Percentiles rank a stretch among this genome's conserved stretches.
phyloP scores from a whole-genome alignment of 2,329 filamentous ascomycete genomes.

The Colletotrichum chlorophyti region DNA sequence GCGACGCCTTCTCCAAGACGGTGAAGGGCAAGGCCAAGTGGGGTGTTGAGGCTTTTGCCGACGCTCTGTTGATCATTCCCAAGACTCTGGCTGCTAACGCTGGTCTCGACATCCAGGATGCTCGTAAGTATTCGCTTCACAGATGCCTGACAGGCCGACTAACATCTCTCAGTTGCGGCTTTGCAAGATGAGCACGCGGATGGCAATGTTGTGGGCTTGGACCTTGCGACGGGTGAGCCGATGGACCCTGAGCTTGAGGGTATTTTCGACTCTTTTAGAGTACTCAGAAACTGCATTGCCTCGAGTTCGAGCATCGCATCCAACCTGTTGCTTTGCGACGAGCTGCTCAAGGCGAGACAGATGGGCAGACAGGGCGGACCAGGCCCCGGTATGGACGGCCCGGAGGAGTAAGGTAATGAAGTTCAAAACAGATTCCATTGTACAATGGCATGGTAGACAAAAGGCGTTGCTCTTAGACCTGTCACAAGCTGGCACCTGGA shows the following conservation, averaged over 20 bases:
- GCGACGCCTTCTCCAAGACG: conserved; percentile 84
- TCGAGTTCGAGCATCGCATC: conserved; percentile 95
- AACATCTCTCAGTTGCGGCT: conserved; percentile 68
- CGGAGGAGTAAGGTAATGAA: conserved; percentile 55
- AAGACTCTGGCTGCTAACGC: conserved; percentile 97
- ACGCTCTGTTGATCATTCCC: conserved; percentile 92
- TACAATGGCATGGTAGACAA: conserved; percentile 50
- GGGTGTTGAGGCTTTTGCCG: conserved; percentile 93
- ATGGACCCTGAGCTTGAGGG: conserved; percentile 96
- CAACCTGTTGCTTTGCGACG: conserved; percentile 93
- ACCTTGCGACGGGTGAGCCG: conserved; percentile 84
- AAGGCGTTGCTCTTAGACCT: conserved; percentile 35
- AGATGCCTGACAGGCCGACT: background rate
- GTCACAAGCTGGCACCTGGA: conserved; percentile 28
- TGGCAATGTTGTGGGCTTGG: conserved; percentile 85
- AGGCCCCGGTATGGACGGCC: conserved; percentile 70
- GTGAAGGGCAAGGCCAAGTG: conserved; percentile 98
- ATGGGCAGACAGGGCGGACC: conserved; percentile 76
- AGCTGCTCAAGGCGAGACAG: conserved; percentile 96
- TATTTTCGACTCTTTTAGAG: conserved; percentile 95
- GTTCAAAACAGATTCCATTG: conserved; percentile 39
- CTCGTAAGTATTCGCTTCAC: conserved; percentile 81
- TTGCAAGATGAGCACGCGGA: conserved; percentile 87
- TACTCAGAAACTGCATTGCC: conserved; percentile 90
- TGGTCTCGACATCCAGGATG: conserved; percentile 96